These are phyloP conservation scores for Pseudocercospora vitis DNA, from an alignment of 2,329 filamentous ascomycete species.

Conservation along the genomic window DNA sequence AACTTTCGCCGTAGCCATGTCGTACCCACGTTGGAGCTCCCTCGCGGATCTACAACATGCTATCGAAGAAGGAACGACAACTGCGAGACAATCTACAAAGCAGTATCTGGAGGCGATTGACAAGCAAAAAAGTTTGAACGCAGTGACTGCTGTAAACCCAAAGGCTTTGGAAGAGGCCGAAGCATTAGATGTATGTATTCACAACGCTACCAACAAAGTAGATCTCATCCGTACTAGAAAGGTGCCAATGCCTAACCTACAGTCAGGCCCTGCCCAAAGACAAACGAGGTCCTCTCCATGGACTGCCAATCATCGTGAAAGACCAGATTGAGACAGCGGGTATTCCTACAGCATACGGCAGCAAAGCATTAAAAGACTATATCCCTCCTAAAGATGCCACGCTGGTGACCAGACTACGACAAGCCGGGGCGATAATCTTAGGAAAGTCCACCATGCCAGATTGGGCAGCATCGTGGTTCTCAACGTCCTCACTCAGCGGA, in stretches of 20 bases:
- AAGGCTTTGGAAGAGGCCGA: slow-evolving; percentile 24
- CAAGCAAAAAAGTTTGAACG: slow-evolving; percentile 28
- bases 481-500: slow-evolving; percentile 27
- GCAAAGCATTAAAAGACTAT: slow-evolving; percentile 23
- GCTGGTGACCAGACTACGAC: slow-evolving; percentile 23
- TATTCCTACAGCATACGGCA: slow-evolving; percentile 28
- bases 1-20: slow-evolving; percentile 9
- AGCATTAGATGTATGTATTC: slow-evolving; percentile 22
- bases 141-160: slow-evolving; percentile 24
- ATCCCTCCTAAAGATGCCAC: slow-evolving; percentile 26
- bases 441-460: slow-evolving; percentile 30
- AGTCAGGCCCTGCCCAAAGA: slow-evolving; percentile 15
- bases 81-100: slow-evolving; percentile 21
- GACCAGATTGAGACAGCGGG: slow-evolving; percentile 30
- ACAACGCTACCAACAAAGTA: too few relatives aligned
- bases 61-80: slow-evolving; percentile 15
- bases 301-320: slow-evolving; percentile 30
- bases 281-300: slow-evolving; percentile 26
- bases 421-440: slow-evolving; percentile 30
- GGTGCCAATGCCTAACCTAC: too few relatives aligned
- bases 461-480: slow-evolving; percentile 28
- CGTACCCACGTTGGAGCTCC: slow-evolving; percentile 14
- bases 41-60: slow-evolving; percentile 25
- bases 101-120: slow-evolving; percentile 24
- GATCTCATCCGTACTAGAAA: too few relatives aligned